These are phyloP conservation scores for Schizothecium vesticola DNA, from an alignment of 495 filamentous ascomycete genomes.

Conservation along the genomic window DNA sequence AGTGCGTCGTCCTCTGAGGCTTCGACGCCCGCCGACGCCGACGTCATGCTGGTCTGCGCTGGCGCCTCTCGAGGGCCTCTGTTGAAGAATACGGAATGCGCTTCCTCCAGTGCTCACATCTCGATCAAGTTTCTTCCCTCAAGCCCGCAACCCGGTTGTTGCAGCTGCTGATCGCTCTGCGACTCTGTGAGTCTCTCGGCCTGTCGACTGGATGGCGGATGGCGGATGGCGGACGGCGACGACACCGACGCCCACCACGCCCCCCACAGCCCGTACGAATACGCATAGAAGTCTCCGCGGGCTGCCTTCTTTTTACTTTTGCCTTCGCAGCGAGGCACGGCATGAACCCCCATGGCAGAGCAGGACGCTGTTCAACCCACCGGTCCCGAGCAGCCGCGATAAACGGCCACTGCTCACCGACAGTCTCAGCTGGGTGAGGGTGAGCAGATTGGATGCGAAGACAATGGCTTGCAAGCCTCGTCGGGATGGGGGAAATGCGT, in stretches of 20 bases:
- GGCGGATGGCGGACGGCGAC: background rate
- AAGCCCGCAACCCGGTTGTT: too few species aligned
- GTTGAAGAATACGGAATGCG: background rate
- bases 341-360: conserved; percentile 8
- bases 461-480: background rate
- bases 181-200: background rate
- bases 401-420: background rate
- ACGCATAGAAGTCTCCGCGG: background rate
- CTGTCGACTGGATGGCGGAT: background rate
- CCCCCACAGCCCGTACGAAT: background rate
- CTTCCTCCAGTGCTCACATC: background rate
- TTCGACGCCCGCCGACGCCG: conserved; percentile 11
- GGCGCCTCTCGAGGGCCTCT: conserved; percentile 9
- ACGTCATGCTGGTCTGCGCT: conserved; percentile 13
- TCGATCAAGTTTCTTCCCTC: background rate
- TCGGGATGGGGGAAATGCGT: background rate
- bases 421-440: background rate
- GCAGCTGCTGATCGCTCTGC: background rate
- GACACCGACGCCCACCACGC: background rate
- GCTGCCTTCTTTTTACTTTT: background rate
- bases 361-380: conserved; percentile 7
- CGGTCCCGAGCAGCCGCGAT: conserved; percentile 9
- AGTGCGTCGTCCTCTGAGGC: background rate
- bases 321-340: conserved; percentile 3
- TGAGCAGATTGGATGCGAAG: background rate